Conservation (phyloP, 1,284 basidiomycete genomes). For the Apiotrichum gracile region DNA sequence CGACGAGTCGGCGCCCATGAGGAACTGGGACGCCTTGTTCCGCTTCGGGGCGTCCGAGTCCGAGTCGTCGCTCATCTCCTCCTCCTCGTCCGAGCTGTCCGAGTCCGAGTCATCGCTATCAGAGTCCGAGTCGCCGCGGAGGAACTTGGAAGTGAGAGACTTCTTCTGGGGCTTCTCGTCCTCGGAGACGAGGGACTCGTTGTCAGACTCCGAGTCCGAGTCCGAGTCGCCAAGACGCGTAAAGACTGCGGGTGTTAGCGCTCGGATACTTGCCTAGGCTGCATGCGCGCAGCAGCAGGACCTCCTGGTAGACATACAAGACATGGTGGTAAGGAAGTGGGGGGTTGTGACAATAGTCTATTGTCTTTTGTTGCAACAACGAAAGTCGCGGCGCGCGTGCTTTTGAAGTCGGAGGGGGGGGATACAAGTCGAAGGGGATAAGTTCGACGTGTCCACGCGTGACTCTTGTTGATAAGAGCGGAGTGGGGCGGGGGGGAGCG, state of each 20-base stretch:
- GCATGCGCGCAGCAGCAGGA: too few species aligned
- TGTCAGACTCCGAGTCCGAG: slow-evolving; percentile 39
- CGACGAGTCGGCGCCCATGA: slow-evolving; percentile 38
- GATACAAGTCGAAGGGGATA: not conserved
- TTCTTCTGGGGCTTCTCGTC: slow-evolving; percentile 27
- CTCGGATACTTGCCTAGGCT: too few species aligned
- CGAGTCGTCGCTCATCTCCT: slow-evolving; percentile 27
- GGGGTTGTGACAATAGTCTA: too few species aligned
- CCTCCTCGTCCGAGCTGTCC: slow-evolving; percentile 28
- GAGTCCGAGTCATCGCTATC: slow-evolving; percentile 25
- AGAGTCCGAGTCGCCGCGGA: slow-evolving; percentile 28
- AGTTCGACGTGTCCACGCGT: not conserved
- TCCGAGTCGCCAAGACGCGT: slow-evolving; percentile 33
- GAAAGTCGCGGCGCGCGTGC: not conserved
- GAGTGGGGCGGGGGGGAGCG: not conserved
- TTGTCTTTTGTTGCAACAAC: not conserved
- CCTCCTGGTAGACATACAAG: slow-evolving; percentile 3
- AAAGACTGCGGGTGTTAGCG: slow-evolving; percentile 23
- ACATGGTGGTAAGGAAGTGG: too few species aligned
- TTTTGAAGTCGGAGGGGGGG: not conserved
- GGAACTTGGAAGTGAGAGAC: slow-evolving; percentile 32
- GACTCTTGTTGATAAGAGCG: not conserved
- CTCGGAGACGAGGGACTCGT: slow-evolving; percentile 43
- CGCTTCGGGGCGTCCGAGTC: slow-evolving; percentile 25
- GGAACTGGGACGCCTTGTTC: slow-evolving; percentile 39